A percentile compares a stretch with the other conserved stretches of the same genome.
Conservation (phyloP, 345 rosid genomes). For the Eucalyptus curtisii region DNA sequence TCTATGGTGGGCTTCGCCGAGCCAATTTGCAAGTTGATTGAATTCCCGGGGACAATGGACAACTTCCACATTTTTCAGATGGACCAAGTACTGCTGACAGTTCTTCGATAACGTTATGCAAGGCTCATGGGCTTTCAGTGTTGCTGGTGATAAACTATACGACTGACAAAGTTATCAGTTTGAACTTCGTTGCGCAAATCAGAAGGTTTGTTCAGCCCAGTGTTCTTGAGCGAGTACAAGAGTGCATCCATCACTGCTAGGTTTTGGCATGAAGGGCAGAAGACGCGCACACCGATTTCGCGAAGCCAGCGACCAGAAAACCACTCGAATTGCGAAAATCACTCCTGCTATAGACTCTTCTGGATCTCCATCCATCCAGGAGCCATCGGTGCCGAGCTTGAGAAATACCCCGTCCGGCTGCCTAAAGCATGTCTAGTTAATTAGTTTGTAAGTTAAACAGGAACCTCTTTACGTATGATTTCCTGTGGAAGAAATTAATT, state of each 20-base stretch:
- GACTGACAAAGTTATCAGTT: not conserved
- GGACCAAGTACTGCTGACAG: no score
- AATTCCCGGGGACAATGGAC: no score
- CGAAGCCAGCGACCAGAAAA: not conserved
- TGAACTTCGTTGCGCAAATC: no score
- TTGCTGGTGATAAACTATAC: no score
- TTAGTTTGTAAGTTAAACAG: not conserved
- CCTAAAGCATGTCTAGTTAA: not conserved
- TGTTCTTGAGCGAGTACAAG: not conserved
- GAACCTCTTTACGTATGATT: not conserved
- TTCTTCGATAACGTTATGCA: no score
- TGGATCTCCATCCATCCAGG: not conserved
- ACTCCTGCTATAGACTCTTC: not conserved
- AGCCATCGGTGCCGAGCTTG: not conserved
- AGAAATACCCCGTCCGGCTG: no score
- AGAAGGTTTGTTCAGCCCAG: not conserved
- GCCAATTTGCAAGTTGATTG: no score
- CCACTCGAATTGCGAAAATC: not conserved
- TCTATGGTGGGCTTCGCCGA: no score
- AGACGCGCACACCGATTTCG: not conserved
- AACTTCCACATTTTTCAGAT: no score
- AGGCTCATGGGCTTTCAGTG: no score
- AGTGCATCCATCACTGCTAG: not conserved
- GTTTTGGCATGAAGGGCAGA: not conserved
- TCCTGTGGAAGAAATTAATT: not conserved